Evolutionary conservation across 2,329 filamentous ascomycete genomes (phyloP).

Genomic region (Sporothrix brasiliensis): DNA sequence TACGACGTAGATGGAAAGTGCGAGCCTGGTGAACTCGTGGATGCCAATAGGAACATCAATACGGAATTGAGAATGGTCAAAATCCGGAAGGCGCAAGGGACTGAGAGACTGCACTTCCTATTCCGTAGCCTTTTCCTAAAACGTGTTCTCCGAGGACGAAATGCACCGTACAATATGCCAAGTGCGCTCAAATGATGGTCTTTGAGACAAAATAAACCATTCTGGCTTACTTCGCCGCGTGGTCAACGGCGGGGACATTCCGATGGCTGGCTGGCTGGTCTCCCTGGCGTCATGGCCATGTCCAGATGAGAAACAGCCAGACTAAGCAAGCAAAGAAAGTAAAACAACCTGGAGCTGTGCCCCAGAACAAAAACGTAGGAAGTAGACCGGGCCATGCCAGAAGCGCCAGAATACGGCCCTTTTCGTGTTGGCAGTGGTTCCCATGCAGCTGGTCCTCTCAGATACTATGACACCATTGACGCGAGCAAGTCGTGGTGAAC

Average conservation of each 20-base stretch:
- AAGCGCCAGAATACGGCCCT: constrained; percentile 6
- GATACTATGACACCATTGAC: not conserved
- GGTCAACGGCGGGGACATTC: not conserved
- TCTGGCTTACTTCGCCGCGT: not conserved
- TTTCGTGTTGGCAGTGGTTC: not conserved
- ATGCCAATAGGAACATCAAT: no score
- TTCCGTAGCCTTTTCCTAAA: not conserved
- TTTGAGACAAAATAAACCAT: not conserved
- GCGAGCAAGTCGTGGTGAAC: not conserved
- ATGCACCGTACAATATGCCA: not conserved
- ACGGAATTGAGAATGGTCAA: not conserved
- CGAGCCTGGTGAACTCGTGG: no score
- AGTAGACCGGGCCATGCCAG: not conserved
- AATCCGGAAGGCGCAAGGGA: not conserved
- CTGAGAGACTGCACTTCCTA: not conserved
- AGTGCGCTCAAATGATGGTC: not conserved
- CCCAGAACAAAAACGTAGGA: not conserved
- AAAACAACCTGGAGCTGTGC: not conserved
- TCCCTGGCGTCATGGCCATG: not conserved
- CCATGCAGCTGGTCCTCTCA: no score
- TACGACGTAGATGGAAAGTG: no score
- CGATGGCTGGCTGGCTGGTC: not conserved
- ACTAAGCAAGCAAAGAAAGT: not conserved
- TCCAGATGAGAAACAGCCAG: not conserved
- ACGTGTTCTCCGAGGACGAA: not conserved